Conservation (phyloP, 768 basidiomycete genomes). For the Suillus alpinus region DNA sequence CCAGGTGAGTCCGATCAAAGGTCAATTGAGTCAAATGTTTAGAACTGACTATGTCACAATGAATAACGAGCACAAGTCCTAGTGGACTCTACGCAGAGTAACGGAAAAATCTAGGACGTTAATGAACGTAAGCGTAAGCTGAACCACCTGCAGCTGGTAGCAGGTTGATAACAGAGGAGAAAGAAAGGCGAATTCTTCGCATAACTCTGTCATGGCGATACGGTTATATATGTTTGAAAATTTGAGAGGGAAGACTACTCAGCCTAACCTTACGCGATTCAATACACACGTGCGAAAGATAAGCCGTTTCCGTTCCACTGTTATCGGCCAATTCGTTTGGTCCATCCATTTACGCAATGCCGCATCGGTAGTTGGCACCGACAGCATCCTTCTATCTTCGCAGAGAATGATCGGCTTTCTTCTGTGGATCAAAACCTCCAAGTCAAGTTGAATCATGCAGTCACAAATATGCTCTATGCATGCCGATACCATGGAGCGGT, state of each 20-base stretch:
- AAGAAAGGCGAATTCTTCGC: background rate
- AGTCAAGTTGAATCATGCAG: too few species aligned
- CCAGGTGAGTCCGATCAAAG: background rate
- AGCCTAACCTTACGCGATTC: background rate
- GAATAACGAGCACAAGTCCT: background rate
- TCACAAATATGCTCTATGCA: background rate
- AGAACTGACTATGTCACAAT: background rate
- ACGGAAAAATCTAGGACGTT: background rate
- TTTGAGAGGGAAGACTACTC: background rate
- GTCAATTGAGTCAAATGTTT: background rate
- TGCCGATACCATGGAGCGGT: background rate
- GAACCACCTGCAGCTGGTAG: background rate
- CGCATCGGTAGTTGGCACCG: background rate
- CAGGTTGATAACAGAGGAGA: background rate
- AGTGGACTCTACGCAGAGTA: background rate
- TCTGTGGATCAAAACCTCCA: too few species aligned
- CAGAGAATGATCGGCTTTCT: background rate
- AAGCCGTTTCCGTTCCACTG: background rate
- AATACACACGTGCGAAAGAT: constrained; percentile 3
- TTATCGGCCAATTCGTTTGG: background rate
- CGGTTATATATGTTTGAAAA: constrained; percentile 1
- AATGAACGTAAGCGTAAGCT: background rate
- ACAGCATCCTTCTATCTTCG: background rate
- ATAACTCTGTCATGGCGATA: background rate
- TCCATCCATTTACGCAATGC: background rate